Conservation (phyloP, 148 eudicot species). For the Rhododendron vialii region DNA sequence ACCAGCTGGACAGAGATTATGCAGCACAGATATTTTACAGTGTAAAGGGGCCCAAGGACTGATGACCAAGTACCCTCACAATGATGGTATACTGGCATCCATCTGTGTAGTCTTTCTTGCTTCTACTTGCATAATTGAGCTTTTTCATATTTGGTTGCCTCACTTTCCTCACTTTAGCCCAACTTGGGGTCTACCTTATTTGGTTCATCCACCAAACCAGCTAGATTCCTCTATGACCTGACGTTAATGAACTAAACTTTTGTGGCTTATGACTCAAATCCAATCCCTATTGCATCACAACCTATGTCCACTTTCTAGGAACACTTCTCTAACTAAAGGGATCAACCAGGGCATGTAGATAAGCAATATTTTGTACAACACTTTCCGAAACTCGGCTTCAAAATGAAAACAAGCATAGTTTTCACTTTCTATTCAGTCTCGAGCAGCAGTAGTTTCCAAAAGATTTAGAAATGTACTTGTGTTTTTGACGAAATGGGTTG, state of each 20-base stretch:
- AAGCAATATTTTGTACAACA: background rate
- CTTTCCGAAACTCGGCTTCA: background rate
- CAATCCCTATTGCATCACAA: background rate
- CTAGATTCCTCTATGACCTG: constrained; percentile 15
- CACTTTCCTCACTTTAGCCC: background rate
- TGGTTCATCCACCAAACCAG: background rate
- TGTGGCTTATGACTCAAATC: constrained; percentile 6
- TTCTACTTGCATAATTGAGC: background rate
- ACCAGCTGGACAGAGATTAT: background rate
- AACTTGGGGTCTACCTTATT: constrained; percentile 1
- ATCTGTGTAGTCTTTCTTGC: background rate
- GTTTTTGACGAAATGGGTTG: background rate
- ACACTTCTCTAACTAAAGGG: background rate
- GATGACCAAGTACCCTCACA: background rate
- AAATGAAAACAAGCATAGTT: background rate
- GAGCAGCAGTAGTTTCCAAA: background rate
- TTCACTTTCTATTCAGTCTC: background rate
- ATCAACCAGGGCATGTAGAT: background rate
- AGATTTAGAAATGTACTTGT: background rate
- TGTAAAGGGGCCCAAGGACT: background rate
- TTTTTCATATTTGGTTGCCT: background rate
- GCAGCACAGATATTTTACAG: background rate
- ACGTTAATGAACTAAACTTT: background rate
- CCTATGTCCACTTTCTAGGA: background rate
- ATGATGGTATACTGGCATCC: background rate